Percentiles rank a stretch among this genome's conserved stretches.
Evolutionary conservation across 1,284 basidiomycete species (phyloP).

Genomic region (Ustanciosporium gigantosporum): DNA sequence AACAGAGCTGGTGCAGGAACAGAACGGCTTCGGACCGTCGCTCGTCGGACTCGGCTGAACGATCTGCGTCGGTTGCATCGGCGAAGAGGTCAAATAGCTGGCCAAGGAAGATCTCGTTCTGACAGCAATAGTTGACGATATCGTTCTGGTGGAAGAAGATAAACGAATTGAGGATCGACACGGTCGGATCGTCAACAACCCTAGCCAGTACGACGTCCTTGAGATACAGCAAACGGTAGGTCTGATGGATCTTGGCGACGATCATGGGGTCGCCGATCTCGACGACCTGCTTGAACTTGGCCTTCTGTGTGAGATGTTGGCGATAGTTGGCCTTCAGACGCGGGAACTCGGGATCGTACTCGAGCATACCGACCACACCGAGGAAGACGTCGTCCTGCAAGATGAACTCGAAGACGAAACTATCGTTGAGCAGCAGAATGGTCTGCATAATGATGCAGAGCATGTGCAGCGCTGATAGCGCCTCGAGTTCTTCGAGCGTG

Average conservation of each 20-base stretch:
- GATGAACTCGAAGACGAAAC: constrained; percentile 90
- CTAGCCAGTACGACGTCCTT: constrained; percentile 97
- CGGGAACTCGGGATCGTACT: constrained; percentile 98
- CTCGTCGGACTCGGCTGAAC: constrained; percentile 26
- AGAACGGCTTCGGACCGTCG: constrained; percentile 52
- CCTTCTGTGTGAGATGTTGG: constrained; percentile 79
- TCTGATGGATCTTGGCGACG: constrained; percentile 79
- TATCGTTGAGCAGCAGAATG: constrained; percentile 92
- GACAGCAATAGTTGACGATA: constrained; percentile 87
- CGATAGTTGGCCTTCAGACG: constrained; percentile 93
- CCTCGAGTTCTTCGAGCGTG: constrained; percentile 89
- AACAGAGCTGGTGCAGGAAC: constrained; percentile 90
- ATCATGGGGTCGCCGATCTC: constrained; percentile 54
- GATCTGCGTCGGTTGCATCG: constrained; percentile 10
- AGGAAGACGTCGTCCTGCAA: constrained; percentile 89
- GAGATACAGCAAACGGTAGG: constrained; percentile 92
- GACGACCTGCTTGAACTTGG: constrained; percentile 69
- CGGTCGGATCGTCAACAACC: constrained; percentile 91
- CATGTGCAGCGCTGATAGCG: constrained; percentile 81
- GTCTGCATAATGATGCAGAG: constrained; percentile 92
- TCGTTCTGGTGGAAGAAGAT: constrained; percentile 99
- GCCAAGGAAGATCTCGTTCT: constrained; percentile 74
- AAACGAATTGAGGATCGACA: constrained; percentile 93
- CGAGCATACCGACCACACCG: constrained; percentile 91
- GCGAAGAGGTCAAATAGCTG: constrained; percentile 71